Conservation (phyloP, 2,329 filamentous ascomycete species). For the Trichoderma polysporum region DNA sequence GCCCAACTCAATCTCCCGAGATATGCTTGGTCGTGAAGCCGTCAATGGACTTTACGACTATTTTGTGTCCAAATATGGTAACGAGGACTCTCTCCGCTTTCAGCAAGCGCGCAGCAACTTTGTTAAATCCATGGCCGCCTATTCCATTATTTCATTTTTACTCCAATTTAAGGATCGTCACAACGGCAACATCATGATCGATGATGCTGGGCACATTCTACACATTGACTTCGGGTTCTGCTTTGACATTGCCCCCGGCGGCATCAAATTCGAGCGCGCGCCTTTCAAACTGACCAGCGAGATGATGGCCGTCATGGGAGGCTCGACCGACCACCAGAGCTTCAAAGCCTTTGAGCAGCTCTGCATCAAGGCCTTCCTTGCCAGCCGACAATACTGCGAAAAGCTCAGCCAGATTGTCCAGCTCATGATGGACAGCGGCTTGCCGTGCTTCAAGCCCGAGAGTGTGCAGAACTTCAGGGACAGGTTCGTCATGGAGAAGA, state of each 20-base stretch:
- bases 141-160: slow-evolving; percentile 94
- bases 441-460: slow-evolving; percentile 97
- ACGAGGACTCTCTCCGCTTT: slow-evolving; percentile 91
- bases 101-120: slow-evolving; percentile 96
- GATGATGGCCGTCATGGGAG: slow-evolving; percentile 99
- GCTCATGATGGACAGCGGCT: slow-evolving; percentile 91
- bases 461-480: slow-evolving; percentile 91
- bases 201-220: slow-evolving; percentile 93
- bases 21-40: slow-evolving; percentile 97
- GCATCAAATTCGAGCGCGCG: slow-evolving; percentile 95
- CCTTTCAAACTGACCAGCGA: slow-evolving; percentile 97
- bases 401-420: slow-evolving; percentile 87
- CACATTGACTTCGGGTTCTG: slow-evolving; percentile 99
- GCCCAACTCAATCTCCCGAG: slow-evolving; percentile 94
- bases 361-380: slow-evolving; percentile 92
- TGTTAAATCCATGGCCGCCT: slow-evolving; percentile 98
- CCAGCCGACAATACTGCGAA: slow-evolving; percentile 79
- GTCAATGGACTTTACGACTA: slow-evolving; percentile 99
- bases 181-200: slow-evolving; percentile 99
- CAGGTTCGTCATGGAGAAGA: slow-evolving; percentile 88
- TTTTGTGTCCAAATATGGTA: slow-evolving; percentile 95
- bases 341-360: slow-evolving; percentile 97
- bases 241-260: slow-evolving; percentile 96
- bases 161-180: slow-evolving; percentile 99
- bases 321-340: slow-evolving; percentile 75